phyloP scores from a whole-genome alignment of 108 stramenopile genomes.

The Pseudonitzschia delicatissima region DNA sequence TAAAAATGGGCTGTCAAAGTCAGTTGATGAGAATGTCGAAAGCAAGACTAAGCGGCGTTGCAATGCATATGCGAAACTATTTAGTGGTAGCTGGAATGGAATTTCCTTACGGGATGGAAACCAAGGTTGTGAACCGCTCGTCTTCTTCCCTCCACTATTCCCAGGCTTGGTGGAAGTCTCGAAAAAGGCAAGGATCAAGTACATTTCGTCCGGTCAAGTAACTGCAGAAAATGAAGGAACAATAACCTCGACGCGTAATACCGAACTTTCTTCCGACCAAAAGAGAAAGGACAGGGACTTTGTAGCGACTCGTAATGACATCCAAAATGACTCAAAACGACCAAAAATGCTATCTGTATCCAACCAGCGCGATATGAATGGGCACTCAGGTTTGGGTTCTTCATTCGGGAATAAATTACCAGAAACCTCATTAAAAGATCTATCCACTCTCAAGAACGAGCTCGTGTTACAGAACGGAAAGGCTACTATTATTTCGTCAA shows the following conservation, averaged over 20 bases:
- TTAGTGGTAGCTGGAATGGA: conserved; percentile 13
- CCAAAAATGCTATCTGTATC: not conserved
- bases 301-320: not conserved
- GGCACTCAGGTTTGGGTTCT: not conserved
- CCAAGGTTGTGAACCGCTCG: conserved; percentile 55
- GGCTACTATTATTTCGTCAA: not conserved
- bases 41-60: not conserved
- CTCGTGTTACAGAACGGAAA: not conserved
- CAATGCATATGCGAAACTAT: conserved; percentile 23
- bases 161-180: conserved; percentile 30
- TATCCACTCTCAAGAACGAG: not conserved
- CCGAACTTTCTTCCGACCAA: not conserved
- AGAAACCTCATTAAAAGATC: not conserved
- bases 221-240: not conserved
- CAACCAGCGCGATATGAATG: not conserved
- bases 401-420: too few relatives aligned
- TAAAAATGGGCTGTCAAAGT: not conserved
- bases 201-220: not conserved
- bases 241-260: not conserved
- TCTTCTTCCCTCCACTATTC: conserved; percentile 69
- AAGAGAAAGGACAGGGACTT: conserved; percentile 8
- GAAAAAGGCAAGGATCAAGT: conserved; percentile 3
- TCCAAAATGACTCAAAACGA: not conserved
- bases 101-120: conserved; percentile 41
- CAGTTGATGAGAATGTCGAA: not conserved